These are phyloP conservation scores for Oryza brachyantha DNA, from an alignment of 176 grass and related monocot genomes.

Conservation along the genomic window DNA sequence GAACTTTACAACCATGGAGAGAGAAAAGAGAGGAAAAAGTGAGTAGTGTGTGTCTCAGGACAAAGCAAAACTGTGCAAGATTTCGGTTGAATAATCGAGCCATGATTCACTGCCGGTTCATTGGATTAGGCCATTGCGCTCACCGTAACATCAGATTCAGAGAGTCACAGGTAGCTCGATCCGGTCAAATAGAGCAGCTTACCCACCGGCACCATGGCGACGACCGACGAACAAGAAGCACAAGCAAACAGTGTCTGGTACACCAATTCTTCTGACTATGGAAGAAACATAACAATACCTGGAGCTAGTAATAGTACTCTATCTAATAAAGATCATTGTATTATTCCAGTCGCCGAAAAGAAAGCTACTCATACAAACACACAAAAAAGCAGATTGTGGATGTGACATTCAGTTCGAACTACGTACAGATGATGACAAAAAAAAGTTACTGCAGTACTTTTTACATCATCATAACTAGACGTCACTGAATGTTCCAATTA, in stretches of 20 bases:
- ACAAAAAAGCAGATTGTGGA: background rate
- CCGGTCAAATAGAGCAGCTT: background rate
- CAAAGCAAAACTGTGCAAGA: background rate
- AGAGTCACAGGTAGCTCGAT: background rate
- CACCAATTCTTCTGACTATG: background rate
- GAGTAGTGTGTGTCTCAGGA: background rate
- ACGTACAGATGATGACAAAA: background rate
- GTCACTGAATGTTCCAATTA: background rate
- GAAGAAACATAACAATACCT: background rate
- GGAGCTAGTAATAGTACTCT: background rate
- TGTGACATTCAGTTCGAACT: background rate
- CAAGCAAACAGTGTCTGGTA: background rate
- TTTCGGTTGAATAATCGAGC: background rate
- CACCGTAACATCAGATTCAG: background rate
- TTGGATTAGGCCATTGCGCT: background rate
- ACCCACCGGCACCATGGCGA: background rate
- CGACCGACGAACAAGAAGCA: background rate
- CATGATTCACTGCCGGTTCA: background rate
- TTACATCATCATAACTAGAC: background rate
- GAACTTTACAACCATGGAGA: background rate
- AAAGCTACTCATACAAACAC: background rate
- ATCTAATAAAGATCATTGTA: background rate
- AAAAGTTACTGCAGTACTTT: background rate
- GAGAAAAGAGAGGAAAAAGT: background rate
- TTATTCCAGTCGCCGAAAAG: background rate